Conservation (phyloP, 192 early-diverging fungal genomes). For the Coemansia erecta region DNA sequence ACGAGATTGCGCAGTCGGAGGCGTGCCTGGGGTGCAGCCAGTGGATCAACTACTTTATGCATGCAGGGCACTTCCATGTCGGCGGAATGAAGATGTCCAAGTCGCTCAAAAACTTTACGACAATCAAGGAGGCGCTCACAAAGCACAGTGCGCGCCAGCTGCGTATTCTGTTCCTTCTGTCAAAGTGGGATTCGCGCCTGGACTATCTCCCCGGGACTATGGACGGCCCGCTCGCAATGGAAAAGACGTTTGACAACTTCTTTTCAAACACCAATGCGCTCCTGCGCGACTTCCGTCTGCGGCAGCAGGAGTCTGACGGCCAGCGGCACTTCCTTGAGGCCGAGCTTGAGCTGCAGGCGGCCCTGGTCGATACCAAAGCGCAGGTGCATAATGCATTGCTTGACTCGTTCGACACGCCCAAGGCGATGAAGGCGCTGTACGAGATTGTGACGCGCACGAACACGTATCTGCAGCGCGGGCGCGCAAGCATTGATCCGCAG, state of each 20-base stretch:
- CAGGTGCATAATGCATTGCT: conserved; percentile 81
- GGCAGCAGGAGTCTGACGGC: conserved; percentile 59
- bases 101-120: conserved; percentile 95
- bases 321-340: conserved; percentile 67
- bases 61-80: conserved; percentile 92
- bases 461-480: conserved; percentile 68
- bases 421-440: conserved; percentile 76
- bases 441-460: conserved; percentile 78
- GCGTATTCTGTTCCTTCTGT: conserved; percentile 84
- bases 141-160: conserved; percentile 81
- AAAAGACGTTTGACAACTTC: conserved; percentile 86
- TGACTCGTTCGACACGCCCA: conserved; percentile 90
- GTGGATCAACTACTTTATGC: conserved; percentile 99
- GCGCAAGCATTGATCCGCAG: conserved; percentile 64
- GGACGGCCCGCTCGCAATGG: conserved; percentile 73
- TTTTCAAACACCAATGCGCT: conserved; percentile 79
- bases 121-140: conserved; percentile 86
- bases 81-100: conserved; percentile 99
- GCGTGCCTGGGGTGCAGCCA: conserved; percentile 85
- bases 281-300: conserved; percentile 61
- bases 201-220: conserved; percentile 79
- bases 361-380: conserved; percentile 64
- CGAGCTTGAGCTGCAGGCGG: conserved; percentile 70
- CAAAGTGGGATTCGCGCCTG: conserved; percentile 83
- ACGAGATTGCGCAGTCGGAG: conserved; percentile 95